Base-by-base conservation (phyloP, 805 yeast species). In the Lipomyces yamadae region DNA sequence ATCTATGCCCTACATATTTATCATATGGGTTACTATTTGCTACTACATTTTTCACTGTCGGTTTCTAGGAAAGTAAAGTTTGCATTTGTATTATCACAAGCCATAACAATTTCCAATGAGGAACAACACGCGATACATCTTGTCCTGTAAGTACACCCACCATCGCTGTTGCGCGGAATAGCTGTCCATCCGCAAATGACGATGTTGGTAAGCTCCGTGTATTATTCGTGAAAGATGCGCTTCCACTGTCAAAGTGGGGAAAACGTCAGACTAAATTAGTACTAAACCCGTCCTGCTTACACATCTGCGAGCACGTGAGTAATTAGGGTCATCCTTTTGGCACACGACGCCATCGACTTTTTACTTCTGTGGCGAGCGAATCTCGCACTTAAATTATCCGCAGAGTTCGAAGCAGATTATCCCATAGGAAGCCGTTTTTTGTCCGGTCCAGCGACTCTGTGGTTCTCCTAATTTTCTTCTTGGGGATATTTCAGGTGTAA, bases 101-200 rank as follows among this genome's bases (percentile, higher is more conserved):
- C 24, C 24, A 24, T 24, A 24, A 24, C 24, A 24, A 24, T 24
- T 24, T 24, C 24, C 24, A 24, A 24, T 24, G 24, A 24, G 24
- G 24, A 24, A 24, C 48, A 15, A 42, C 48, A 42, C 48, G 24
- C 48, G 48, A 42, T 42, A 42, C 48, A 42, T 42, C 48, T 42
- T 42, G 48, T 42, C 48, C 15, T 42, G 48, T 42, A 42, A n/a
- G 24, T 42, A 42, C 18, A 42, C 48, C 48, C 48, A 42, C 48
- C 18, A 13, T 18, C 48, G 48, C 24, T 42, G 48, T 42, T 42
- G 48, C 48, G 48, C 48, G 48, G 48, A 39, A 42, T 42, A 42
- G 48, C 48, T 42, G 13, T 42, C 48, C 18, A 42, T 42, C 48
- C 48, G 48, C 48, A 39, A 39, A 39, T 39, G 48, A 39, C 48